Evolutionary conservation across 257 asterid species (phyloP).

Genomic region (Scutellaria barbata): DNA sequence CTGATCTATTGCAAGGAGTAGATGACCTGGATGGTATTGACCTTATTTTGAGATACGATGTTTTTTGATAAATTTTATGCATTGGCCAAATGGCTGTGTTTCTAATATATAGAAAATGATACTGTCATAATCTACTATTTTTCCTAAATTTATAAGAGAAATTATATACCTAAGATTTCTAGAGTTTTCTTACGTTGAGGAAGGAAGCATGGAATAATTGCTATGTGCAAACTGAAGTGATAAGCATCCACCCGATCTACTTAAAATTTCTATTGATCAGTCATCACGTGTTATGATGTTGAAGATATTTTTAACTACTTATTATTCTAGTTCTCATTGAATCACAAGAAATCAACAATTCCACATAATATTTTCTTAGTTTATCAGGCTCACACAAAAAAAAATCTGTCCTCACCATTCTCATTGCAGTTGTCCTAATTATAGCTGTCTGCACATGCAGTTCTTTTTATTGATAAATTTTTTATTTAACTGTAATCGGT

Average conservation of each 20-base stretch:
- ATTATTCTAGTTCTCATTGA: conserved; percentile 26
- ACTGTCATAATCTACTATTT: not conserved
- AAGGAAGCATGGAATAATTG: conserved; percentile 18
- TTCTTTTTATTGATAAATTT: conserved; percentile 4
- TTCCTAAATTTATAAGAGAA: not conserved
- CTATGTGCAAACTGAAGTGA: not conserved
- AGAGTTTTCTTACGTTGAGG: conserved; percentile 21
- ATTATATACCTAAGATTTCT: conserved; percentile 1
- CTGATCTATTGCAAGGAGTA: conserved; percentile 54
- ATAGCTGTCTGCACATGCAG: not conserved
- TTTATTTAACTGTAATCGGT: conserved; percentile 23
- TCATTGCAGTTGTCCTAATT: conserved; percentile 18
- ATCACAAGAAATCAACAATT: not conserved
- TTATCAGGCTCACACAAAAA: not conserved
- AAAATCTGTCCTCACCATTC: not conserved
- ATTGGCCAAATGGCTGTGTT: conserved; percentile 13
- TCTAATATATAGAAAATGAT: conserved; percentile 9
- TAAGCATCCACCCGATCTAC: not conserved
- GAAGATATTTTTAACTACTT: conserved; percentile 15
- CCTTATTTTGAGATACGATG: conserved; percentile 7
- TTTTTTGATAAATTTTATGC: conserved; percentile 28
- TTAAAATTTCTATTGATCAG: conserved; percentile 14
- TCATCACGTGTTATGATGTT: conserved; percentile 22
- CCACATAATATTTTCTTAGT: not conserved
- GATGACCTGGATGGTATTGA: conserved; percentile 79